Evolutionary conservation across 2,329 filamentous ascomycete genomes (phyloP).

Genomic region (Neoscytalidium dimidiatum): DNA sequence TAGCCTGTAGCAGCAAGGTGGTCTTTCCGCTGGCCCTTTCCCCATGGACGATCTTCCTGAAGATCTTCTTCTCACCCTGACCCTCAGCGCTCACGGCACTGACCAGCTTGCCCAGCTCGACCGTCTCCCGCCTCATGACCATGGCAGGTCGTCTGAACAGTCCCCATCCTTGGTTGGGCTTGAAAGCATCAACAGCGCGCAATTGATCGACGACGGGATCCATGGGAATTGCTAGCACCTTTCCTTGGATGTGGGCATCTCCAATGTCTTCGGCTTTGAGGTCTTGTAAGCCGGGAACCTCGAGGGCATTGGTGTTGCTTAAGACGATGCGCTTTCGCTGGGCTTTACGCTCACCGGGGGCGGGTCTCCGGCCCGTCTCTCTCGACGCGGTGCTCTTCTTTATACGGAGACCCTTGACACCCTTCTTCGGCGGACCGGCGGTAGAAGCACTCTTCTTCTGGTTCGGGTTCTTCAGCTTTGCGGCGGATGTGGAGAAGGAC

Average conservation of each 20-base stretch:
- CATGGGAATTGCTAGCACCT: constrained; percentile 66
- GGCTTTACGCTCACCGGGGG: constrained; percentile 80
- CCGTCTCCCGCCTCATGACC: constrained; percentile 76
- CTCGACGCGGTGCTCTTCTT: constrained; percentile 34
- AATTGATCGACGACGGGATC: constrained; percentile 74
- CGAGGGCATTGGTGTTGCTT: constrained; percentile 89
- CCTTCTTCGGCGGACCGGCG: constrained; percentile 34
- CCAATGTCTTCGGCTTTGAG: constrained; percentile 57
- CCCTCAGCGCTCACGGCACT: constrained; percentile 53
- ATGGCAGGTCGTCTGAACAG: constrained; percentile 81
- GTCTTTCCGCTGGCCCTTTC: constrained; percentile 81
- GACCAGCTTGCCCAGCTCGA: constrained; percentile 61
- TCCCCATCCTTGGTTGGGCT: constrained; percentile 83
- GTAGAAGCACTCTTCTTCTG: constrained; percentile 31
- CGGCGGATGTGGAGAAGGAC: constrained; percentile 38
- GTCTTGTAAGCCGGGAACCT: constrained; percentile 68
- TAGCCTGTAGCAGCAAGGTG: constrained; percentile 78
- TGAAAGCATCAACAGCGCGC: constrained; percentile 85
- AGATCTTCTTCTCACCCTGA: constrained; percentile 52
- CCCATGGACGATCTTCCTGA: constrained; percentile 71
- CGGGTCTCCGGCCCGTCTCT: constrained; percentile 57
- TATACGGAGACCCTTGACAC: constrained; percentile 42
- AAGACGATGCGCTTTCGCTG: constrained; percentile 86
- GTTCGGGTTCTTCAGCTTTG: constrained; percentile 29
- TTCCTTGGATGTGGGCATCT: constrained; percentile 54